A percentile compares a stretch with the other conserved stretches of the same genome.
phyloP scores from a whole-genome alignment of 169 alveolate species.

The Theileria orientalis region DNA sequence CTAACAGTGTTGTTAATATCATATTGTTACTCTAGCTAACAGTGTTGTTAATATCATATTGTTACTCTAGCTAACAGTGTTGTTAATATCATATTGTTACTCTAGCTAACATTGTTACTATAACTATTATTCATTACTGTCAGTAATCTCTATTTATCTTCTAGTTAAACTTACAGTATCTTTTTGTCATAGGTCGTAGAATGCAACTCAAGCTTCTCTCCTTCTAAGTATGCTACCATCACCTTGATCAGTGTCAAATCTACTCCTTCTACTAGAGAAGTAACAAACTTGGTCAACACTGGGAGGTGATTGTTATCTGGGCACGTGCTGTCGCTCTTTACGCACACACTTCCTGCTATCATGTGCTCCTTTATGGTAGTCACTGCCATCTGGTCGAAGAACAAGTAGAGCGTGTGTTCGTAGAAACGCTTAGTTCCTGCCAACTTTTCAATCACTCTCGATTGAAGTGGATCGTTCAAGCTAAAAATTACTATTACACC shows the following conservation, averaged over 20 bases:
- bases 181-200: too few relatives aligned
- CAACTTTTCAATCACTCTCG: neutral
- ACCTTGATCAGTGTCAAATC: neutral
- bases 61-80: too few relatives aligned
- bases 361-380: conserved; percentile 1
- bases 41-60: too few relatives aligned
- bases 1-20: too few relatives aligned
- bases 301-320: neutral
- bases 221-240: neutral
- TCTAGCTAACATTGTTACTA: too few relatives aligned
- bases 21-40: too few relatives aligned
- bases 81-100: too few relatives aligned
- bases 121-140: too few relatives aligned
- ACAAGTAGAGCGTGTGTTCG: conserved; percentile 41
- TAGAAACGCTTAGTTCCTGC: conserved; percentile 16
- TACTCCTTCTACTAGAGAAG: neutral
- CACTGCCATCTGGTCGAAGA: conserved; percentile 33
- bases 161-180: too few relatives aligned
- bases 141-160: too few relatives aligned
- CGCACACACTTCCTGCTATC: conserved; percentile 13
- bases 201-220: neutral
- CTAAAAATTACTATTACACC: too few relatives aligned
- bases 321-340: conserved; percentile 8
- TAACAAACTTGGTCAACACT: conserved; percentile 4
- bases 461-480: neutral